Conservation (phyloP, 352 stramenopile genomes). For the Pythium plurisporium region DNA sequence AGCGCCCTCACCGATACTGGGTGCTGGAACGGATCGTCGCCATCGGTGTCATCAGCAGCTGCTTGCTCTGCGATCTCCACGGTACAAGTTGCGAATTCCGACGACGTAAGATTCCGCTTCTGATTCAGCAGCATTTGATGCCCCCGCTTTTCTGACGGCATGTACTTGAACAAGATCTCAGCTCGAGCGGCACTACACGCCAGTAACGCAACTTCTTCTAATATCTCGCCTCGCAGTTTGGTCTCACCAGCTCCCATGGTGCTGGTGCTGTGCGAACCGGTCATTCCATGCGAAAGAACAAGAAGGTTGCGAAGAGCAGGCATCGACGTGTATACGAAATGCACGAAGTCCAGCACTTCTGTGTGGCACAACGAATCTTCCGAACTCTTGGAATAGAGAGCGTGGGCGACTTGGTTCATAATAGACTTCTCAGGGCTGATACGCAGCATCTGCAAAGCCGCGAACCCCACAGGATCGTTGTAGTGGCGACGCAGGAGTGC, state of each 20-base stretch:
- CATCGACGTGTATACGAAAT: constrained; percentile 26
- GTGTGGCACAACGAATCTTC: constrained; percentile 24
- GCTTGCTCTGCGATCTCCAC: constrained; percentile 39
- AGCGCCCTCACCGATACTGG: constrained; percentile 29
- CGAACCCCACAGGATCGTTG: constrained; percentile 38
- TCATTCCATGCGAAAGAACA: background rate
- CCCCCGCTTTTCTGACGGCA: constrained; percentile 29
- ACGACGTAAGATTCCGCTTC: constrained; percentile 34
- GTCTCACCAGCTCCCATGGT: constrained; percentile 13
- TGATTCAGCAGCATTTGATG: constrained; percentile 37
- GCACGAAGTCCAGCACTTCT: constrained; percentile 57
- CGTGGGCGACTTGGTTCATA: constrained; percentile 17
- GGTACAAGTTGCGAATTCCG: constrained; percentile 33
- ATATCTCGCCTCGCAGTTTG: constrained; percentile 49
- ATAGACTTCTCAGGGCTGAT: constrained; percentile 21
- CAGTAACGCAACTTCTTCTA: constrained; percentile 51
- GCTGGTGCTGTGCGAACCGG: constrained; percentile 1
- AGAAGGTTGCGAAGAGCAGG: constrained; percentile 9
- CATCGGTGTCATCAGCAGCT: constrained; percentile 29
- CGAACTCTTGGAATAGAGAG: constrained; percentile 7
- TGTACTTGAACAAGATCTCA: constrained; percentile 37
- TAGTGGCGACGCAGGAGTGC: constrained; percentile 51
- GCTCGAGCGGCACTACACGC: constrained; percentile 42
- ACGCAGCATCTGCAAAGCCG: constrained; percentile 4
- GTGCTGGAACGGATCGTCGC: constrained; percentile 57